Conservation (phyloP, 495 filamentous ascomycete species). For the Penicillium pancosmium region DNA sequence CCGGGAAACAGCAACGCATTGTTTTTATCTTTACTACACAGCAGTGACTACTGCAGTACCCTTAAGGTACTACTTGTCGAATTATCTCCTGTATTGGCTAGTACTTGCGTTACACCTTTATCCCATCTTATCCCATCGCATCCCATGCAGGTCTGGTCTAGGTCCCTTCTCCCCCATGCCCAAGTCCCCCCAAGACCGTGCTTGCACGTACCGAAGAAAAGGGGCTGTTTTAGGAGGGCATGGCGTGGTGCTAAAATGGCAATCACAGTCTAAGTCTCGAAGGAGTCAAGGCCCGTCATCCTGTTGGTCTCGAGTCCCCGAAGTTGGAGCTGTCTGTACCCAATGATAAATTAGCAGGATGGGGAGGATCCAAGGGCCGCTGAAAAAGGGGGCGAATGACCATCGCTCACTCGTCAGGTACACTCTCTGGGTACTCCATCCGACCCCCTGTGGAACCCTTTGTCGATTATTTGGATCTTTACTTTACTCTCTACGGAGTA, state of each 20-base stretch:
- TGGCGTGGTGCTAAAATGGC: constrained; percentile 16
- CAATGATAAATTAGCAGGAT: background rate
- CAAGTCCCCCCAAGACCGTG: background rate
- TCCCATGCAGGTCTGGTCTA: too few relatives aligned
- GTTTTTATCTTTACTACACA: background rate
- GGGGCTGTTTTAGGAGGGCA: constrained; percentile 7
- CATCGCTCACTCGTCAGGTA: background rate
- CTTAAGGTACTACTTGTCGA: background rate
- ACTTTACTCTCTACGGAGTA: background rate
- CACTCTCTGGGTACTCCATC: background rate
- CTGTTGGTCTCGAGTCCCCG: background rate
- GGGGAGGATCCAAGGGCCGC: constrained; percentile 4
- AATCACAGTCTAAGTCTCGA: constrained; percentile 22
- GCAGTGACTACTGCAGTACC: background rate
- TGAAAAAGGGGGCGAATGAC: constrained; percentile 9
- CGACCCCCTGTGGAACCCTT: background rate
- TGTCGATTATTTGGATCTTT: constrained; percentile 4
- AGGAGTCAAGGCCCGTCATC: constrained; percentile 19
- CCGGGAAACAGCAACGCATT: constrained; percentile 8
- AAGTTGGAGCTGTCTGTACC: background rate
- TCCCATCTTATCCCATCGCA: background rate
- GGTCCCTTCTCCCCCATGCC: background rate
- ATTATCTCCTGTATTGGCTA: background rate
- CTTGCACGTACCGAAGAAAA: constrained; percentile 4
- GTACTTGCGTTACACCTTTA: background rate